Evolutionary conservation across 2,329 filamentous ascomycete genomes (phyloP).

Genomic region (Botryotinia convoluta): DNA sequence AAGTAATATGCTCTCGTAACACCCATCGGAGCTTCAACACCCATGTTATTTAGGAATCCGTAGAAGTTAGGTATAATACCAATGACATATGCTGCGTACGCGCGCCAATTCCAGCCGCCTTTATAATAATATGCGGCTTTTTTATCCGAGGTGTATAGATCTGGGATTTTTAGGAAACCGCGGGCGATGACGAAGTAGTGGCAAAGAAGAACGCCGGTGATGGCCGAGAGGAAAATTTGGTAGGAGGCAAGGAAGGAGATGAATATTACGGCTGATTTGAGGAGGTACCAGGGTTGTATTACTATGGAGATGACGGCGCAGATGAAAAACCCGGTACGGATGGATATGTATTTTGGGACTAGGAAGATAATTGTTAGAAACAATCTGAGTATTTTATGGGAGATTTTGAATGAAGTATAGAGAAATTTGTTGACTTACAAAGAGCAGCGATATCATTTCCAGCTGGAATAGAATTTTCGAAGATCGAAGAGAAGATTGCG

Average conservation of each 20-base stretch:
- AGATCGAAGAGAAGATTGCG: slow-evolving; percentile 44
- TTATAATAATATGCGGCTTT: slow-evolving; percentile 39
- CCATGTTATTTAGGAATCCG: slow-evolving; percentile 44
- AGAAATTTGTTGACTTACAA: slow-evolving; percentile 3
- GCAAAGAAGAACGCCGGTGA: slow-evolving; percentile 44
- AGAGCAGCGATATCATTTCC: slow-evolving; percentile 42
- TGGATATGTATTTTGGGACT: slow-evolving; percentile 42
- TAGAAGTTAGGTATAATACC: slow-evolving; percentile 44
- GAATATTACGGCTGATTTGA: slow-evolving; percentile 40
- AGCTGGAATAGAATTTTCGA: slow-evolving; percentile 44
- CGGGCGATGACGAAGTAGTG: slow-evolving; percentile 45
- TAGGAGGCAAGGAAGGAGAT: slow-evolving; percentile 44
- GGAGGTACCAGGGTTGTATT: slow-evolving; percentile 43
- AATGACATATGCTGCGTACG: slow-evolving; percentile 39
- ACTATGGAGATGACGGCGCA: slow-evolving; percentile 39
- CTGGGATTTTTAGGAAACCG: slow-evolving; percentile 40
- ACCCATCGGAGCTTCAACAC: slow-evolving; percentile 39
- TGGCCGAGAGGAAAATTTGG: slow-evolving; percentile 44
- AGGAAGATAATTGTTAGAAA: not conserved
- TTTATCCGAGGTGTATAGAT: slow-evolving; percentile 38
- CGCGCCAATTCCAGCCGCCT: slow-evolving; percentile 40
- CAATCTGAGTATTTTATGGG: not conserved
- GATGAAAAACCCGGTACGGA: slow-evolving; percentile 43
- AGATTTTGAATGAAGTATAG: not conserved
- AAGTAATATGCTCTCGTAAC: slow-evolving; percentile 53